Percentiles rank a stretch among this genome's conserved stretches.
phyloP scores from a whole-genome alignment of 169 alveolate genomes.

The Plasmodium gonderi region DNA sequence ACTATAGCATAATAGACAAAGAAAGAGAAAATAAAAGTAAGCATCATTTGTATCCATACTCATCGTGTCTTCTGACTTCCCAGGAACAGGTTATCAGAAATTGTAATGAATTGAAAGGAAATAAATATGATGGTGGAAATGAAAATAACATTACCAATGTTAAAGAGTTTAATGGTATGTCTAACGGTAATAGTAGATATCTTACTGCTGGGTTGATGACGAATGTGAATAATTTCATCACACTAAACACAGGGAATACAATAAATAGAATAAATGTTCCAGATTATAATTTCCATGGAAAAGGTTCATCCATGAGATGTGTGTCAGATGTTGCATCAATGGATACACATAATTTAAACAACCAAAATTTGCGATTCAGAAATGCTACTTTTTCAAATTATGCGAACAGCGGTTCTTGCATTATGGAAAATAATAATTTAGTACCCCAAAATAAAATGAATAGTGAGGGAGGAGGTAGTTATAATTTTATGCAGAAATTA shows the following conservation, averaged over 20 bases:
- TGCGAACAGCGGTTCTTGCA: background rate
- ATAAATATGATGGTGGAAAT: background rate
- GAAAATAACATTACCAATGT: background rate
- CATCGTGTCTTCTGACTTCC: background rate
- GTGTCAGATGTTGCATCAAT: slow-evolving; percentile 17
- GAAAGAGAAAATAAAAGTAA: background rate
- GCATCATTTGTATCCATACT: background rate
- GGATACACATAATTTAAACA: slow-evolving; percentile 40
- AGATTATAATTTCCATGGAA: slow-evolving; percentile 13
- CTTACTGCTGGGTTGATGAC: background rate
- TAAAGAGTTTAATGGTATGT: too few relatives aligned
- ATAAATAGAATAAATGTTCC: background rate
- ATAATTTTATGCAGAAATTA: background rate
- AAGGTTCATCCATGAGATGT: slow-evolving; percentile 27
- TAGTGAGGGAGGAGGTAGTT: background rate
- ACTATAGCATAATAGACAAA: background rate
- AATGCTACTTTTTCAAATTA: background rate
- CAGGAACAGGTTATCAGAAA: slow-evolving; percentile 5
- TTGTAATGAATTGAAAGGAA: background rate
- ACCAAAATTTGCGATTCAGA: background rate
- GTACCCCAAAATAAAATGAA: background rate
- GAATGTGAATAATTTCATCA: background rate
- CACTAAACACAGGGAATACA: background rate
- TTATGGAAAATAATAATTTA: background rate
- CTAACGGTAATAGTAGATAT: too few relatives aligned